Conservation (phyloP, 2,329 filamentous ascomycete species). For the Colletotrichum liaoningense region DNA sequence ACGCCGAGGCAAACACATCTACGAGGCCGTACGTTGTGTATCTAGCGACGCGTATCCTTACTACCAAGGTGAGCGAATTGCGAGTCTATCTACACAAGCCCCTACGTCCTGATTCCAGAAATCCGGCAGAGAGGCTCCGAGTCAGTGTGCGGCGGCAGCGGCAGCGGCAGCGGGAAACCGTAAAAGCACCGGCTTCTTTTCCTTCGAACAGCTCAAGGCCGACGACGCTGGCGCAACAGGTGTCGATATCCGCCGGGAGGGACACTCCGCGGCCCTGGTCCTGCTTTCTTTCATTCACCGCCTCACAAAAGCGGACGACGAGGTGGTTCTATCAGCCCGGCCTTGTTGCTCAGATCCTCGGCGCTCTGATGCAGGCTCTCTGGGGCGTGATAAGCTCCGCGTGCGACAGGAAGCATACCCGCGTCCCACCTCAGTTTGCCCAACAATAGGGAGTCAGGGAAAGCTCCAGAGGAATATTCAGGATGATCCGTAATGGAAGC, state of each 20-base stretch:
- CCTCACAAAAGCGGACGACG: conserved; percentile 20
- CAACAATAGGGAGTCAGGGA: conserved; percentile 5
- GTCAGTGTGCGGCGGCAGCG: conserved; percentile 12
- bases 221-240: conserved; percentile 9
- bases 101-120: not conserved
- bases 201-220: not conserved
- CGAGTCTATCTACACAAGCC: not conserved
- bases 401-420: conserved; percentile 32
- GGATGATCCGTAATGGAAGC: conserved; percentile 13
- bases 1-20: not conserved
- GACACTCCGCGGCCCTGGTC: conserved; percentile 18
- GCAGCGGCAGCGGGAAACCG: not conserved
- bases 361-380: conserved; percentile 31
- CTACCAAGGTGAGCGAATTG: not conserved
- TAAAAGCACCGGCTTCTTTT: not conserved
- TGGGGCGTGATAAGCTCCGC: conserved; percentile 33
- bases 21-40: not conserved
- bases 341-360: conserved; percentile 29
- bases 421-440: conserved; percentile 20
- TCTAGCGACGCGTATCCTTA: not conserved
- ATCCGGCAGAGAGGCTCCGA: conserved; percentile 6
- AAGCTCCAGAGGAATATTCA: conserved; percentile 4
- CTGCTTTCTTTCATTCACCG: conserved; percentile 25
- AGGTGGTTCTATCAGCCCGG: conserved; percentile 20
- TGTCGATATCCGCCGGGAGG: conserved; percentile 21